These are phyloP conservation scores for Epichloe baconii DNA, from an alignment of 2,329 filamentous ascomycete genomes.

Conservation along the genomic window DNA sequence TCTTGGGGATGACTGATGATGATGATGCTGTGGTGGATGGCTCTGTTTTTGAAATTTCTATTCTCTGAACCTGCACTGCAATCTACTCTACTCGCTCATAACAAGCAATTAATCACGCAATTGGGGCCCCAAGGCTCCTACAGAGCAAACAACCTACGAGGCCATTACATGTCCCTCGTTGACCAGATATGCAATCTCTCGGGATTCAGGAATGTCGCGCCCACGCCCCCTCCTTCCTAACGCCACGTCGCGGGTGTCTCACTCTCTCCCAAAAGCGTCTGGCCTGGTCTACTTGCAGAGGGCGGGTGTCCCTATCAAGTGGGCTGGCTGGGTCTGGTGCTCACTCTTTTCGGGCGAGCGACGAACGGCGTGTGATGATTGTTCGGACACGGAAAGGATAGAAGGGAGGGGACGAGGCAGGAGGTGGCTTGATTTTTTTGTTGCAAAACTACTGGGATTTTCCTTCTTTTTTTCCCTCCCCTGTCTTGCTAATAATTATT, in stretches of 20 bases:
- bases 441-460: background rate
- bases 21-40: background rate
- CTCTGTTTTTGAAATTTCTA: background rate
- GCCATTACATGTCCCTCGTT: too few species aligned
- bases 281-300: too few species aligned
- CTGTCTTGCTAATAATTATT: background rate
- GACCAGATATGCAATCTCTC: background rate
- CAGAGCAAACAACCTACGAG: too few species aligned
- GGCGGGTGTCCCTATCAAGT: background rate
- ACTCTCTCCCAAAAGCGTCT: background rate
- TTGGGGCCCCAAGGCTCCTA: background rate
- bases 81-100: too few species aligned
- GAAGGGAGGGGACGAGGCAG: background rate
- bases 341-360: background rate
- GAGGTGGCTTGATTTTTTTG: background rate
- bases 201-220: background rate
- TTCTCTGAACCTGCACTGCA: background rate
- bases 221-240: background rate
- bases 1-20: background rate
- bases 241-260: background rate
- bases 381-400: background rate
- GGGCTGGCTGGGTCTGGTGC: slow-evolving; percentile 5
- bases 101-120: too few species aligned
- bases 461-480: background rate
- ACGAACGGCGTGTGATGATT: too few species aligned